Evolutionary conservation across 1,284 basidiomycete genomes (phyloP), one percentile per base, ranked within the genome.

Genomic region (Heterobasidion irregulare): DNA sequence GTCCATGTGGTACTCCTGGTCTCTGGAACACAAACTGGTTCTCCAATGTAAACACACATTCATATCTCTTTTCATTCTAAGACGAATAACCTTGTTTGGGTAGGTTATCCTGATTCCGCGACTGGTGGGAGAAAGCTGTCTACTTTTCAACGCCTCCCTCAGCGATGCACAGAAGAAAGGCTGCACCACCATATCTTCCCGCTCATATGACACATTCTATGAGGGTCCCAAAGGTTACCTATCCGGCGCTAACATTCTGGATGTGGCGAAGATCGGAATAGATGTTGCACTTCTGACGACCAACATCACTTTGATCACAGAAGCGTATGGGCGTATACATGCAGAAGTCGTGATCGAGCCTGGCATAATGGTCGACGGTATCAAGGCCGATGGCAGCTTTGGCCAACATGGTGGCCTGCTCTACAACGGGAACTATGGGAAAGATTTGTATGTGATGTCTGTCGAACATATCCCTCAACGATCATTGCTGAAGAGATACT

Each of bases 11-110:
- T 8, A 79, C 80, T 7, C 73, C 78, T 1, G 82, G 82, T 58
- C 55, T 75, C 5, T 83, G 80, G 83, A 86, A 86, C 61, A 78
- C 76, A 56, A 87, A 89, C 64, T 89, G 86, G 86, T 84, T 76
- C 63, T 78, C 75, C 7, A 84, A 83, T 59, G 78, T 80, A 53
- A 26, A 26, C 4, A 26, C 6, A 26, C 26, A 26, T 26, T 5
- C 19, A 58, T 57, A 6, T 6, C 26, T n/a, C 33, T n/a, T 41
- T 15, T 16, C 18, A 36, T 35, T 26, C 41, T 51, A 8, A 41
- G 19, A 13, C 15, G 2, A 52, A 61, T 66, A 85, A 3, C 67
- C 86, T 8, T 0, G 75, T 84, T 13, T 53, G 13, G 53, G 19
- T 34, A 85, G 77, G 72, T 85, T 33, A 83, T 86, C 38, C 72